Evolutionary conservation across 2,329 filamentous ascomycete genomes (phyloP).

Genomic region (Clarireedia paspali): DNA sequence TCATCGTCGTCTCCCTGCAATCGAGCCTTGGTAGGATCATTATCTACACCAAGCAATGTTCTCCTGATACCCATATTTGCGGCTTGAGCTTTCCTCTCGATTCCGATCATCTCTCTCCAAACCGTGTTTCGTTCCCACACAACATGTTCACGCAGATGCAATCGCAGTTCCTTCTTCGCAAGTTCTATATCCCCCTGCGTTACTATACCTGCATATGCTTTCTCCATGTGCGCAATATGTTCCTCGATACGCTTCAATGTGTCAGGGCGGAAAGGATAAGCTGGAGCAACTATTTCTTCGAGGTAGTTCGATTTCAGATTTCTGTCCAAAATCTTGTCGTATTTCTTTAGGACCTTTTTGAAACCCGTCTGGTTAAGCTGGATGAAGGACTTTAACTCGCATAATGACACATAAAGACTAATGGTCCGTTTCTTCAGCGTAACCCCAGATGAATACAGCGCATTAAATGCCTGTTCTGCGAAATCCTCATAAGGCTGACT

Average conservation of each 20-base stretch:
- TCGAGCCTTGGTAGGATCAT: conserved; percentile 58
- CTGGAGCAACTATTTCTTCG: conserved; percentile 61
- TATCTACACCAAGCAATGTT: conserved; percentile 70
- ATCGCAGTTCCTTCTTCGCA: conserved; percentile 76
- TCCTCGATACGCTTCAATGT: conserved; percentile 66
- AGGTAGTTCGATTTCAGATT: conserved; percentile 74
- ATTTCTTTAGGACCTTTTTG: conserved; percentile 94
- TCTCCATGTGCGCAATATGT: conserved; percentile 67
- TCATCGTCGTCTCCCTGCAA: conserved; percentile 80
- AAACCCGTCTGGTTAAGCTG: conserved; percentile 97
- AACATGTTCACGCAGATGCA: conserved; percentile 91
- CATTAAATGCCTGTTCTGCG: conserved; percentile 63
- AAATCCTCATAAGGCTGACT: conserved; percentile 71
- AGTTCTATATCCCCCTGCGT: conserved; percentile 70
- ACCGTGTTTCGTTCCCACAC: conserved; percentile 99
- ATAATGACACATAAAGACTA: conserved; percentile 81
- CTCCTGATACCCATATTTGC: conserved; percentile 76
- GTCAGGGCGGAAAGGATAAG: conserved; percentile 71
- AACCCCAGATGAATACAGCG: conserved; percentile 64
- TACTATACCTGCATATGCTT: conserved; percentile 72
- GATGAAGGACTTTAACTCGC: conserved; percentile 90
- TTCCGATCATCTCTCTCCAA: conserved; percentile 97
- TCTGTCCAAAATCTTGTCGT: conserved; percentile 89
- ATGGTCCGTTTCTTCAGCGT: conserved; percentile 90
- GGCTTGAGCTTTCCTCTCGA: conserved; percentile 90